A percentile compares a stretch with the other conserved stretches of the same genome.
Conservation (phyloP, 371 early-diverging fungal genomes). For the Syncephalis fuscata region DNA sequence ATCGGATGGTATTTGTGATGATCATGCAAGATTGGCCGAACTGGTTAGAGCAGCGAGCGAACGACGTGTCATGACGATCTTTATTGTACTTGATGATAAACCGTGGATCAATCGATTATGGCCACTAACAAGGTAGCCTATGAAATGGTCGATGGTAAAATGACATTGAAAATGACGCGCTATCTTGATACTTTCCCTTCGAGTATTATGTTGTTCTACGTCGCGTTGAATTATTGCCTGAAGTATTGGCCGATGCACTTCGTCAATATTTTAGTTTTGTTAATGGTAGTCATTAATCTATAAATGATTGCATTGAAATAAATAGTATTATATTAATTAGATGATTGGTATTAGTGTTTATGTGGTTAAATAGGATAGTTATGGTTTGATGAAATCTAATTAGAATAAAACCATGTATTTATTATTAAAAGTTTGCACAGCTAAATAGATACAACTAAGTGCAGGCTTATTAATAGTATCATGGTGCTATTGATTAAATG, state of each 20-base stretch:
- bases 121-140: constrained; percentile 79
- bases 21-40: constrained; percentile 61
- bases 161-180: constrained; percentile 52
- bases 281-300: not conserved
- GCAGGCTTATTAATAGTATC: no score
- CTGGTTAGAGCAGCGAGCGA: constrained; percentile 75
- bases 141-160: constrained; percentile 37
- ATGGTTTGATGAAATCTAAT: no score
- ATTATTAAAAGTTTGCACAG: no score
- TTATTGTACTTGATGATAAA: constrained; percentile 85
- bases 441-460: no score
- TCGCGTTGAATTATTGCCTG: constrained; percentile 75
- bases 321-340: no score
- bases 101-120: constrained; percentile 67
- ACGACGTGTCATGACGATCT: constrained; percentile 82
- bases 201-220: constrained; percentile 86
- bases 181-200: constrained; percentile 98
- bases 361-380: no score
- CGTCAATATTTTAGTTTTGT: constrained; percentile 72
- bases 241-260: constrained; percentile 79
- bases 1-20: constrained; percentile 94
- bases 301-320: no score
- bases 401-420: no score
- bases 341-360: no score
- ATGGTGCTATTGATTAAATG: no score